Evolutionary conservation across 768 basidiomycete species (phyloP).

Genomic region (Tylopilus cervinicoccineus): DNA sequence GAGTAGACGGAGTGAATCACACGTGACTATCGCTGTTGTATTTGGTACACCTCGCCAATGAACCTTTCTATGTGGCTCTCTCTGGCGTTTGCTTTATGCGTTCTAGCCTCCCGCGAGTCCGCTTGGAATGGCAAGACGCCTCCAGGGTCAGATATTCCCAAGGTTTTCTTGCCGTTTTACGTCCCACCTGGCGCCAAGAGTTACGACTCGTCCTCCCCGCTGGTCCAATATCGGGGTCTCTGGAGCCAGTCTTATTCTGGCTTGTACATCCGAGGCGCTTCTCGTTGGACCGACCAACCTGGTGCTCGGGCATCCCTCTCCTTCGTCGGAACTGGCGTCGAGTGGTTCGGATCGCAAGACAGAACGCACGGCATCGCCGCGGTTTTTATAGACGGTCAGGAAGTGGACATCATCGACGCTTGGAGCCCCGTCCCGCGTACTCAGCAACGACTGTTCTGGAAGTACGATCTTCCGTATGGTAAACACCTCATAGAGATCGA

Average conservation of each 20-base stretch:
- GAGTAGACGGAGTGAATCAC: slow-evolving; percentile 12
- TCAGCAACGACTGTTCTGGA: slow-evolving; percentile 67
- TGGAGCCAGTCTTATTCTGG: slow-evolving; percentile 57
- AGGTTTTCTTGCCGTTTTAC: slow-evolving; percentile 63
- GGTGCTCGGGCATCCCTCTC: slow-evolving; percentile 52
- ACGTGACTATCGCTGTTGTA: no score
- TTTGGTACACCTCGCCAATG: slow-evolving; percentile 12
- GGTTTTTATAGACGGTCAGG: slow-evolving; percentile 56
- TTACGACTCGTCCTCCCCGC: slow-evolving; percentile 65
- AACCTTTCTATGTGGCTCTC: background rate
- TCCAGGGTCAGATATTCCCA: slow-evolving; percentile 42
- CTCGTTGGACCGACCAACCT: slow-evolving; percentile 45
- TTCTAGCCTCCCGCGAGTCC: slow-evolving; percentile 32
- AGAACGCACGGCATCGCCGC: slow-evolving; percentile 49
- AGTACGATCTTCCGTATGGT: slow-evolving; percentile 45
- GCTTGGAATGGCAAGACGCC: slow-evolving; percentile 69
- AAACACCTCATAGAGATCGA: slow-evolving; percentile 63
- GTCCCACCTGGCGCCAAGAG: slow-evolving; percentile 69
- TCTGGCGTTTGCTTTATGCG: slow-evolving; percentile 4
- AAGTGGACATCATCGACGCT: slow-evolving; percentile 42
- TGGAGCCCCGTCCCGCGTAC: slow-evolving; percentile 35
- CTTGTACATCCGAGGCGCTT: slow-evolving; percentile 46
- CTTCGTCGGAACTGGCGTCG: slow-evolving; percentile 72
- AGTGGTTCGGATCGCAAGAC: slow-evolving; percentile 69
- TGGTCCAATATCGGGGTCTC: slow-evolving; percentile 56